Evolutionary conservation across 257 asterid genomes (phyloP), one percentile per base, ranked within the genome.

Genomic region (Plectranthus barbatus): DNA sequence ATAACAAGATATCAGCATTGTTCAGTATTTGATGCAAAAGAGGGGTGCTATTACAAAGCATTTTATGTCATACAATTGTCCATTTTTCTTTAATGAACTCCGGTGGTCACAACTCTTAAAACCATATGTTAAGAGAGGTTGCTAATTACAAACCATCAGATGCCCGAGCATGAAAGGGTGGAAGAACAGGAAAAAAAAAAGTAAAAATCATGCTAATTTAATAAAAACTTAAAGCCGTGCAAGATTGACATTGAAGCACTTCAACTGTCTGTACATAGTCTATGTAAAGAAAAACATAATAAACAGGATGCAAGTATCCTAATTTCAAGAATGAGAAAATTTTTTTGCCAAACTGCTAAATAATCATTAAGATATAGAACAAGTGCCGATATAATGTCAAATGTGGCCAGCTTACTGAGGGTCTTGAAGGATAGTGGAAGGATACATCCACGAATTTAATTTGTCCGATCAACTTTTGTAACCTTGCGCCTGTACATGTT

Each of bases 351-450:
- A 21, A 29, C 21, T 49, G 44, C 60, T 14, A 26, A 61, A 56
- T 19, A 55, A 37, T 23, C 19, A 18, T 23, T 18, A 0, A 19
- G 1, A 44, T 9, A 62, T 15, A 36, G 26, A 36, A 21, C 21
- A 14, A 41, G 51, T 52, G 13, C 9, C 24, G 57, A 39, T 15
- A 4, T 5, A 34, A 20, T 18, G 42, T 44, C 50, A 29, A 41
- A 53, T 50, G 64, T 33, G 24, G 60, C 20, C 71, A 62, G 57
- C 82, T 66, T 81, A 89, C 96, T 81, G 56, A 67, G 59, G 80
- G 46, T 79, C 99, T 85, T 56, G 94, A 80, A 79, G 91, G 88
- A 69, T 90, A 93, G 79, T 77, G 71, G 75, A 90, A 93, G 55
- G 86, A 63, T 44, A 90, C 85, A 62, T 82, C 82, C 62, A 48